phyloP scores from a whole-genome alignment of 805 yeast species.

The Myxozyma geophila region DNA sequence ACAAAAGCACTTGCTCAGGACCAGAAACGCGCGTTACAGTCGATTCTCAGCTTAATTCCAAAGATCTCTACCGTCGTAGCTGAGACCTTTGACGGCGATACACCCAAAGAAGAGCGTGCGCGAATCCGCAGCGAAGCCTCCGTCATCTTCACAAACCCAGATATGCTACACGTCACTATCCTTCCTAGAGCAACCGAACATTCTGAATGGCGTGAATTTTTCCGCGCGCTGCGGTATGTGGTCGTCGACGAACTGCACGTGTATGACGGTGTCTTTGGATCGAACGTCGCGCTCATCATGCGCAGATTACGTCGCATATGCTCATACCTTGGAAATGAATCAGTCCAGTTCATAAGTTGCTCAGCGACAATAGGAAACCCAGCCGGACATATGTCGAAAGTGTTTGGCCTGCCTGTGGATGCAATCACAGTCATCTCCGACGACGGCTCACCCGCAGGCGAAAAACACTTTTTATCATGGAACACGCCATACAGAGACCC shows the following conservation, averaged over 20 bases:
- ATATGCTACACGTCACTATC: conserved; percentile 83
- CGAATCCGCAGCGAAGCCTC: conserved; percentile 65
- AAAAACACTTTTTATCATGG: conserved; percentile 78
- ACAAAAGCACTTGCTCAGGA: conserved; percentile 98
- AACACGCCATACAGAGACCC: conserved; percentile 75
- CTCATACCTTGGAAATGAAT: conserved; percentile 55
- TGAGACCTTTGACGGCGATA: conserved; percentile 94
- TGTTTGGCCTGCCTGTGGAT: conserved; percentile 65
- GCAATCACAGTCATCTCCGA: conserved; percentile 61
- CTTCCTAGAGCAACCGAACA: conserved; percentile 60
- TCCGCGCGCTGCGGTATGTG: conserved; percentile 67
- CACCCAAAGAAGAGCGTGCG: conserved; percentile 61
- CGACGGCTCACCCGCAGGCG: conserved; percentile 91
- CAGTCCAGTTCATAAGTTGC: conserved; percentile 77
- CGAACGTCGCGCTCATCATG: conserved; percentile 86
- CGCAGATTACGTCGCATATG: conserved; percentile 75
- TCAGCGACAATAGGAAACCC: conserved; percentile 92
- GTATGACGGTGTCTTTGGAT: conserved; percentile 88
- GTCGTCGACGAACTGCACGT: conserved; percentile 83
- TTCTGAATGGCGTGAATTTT: conserved; percentile 67
- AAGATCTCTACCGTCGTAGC: conserved; percentile 49
- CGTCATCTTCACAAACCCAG: conserved; percentile 93
- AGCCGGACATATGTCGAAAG: conserved; percentile 64
- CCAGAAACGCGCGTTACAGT: conserved; percentile 79
- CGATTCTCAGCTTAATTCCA: conserved; percentile 58